Conservation (phyloP, 371 early-diverging fungal species). For the Circinella umbellata region DNA sequence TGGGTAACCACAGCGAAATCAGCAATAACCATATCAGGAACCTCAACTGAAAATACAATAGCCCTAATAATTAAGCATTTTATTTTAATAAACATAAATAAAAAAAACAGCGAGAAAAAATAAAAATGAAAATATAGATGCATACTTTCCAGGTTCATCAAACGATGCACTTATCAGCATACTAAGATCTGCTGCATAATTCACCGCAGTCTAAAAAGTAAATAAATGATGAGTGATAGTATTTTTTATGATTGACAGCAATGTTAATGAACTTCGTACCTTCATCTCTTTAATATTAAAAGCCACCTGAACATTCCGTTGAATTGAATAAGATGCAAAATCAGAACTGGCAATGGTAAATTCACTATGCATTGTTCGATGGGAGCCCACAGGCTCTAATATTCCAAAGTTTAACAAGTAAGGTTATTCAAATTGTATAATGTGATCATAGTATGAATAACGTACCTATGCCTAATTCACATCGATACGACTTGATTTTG, state of each 20-base stretch:
- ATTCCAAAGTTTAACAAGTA: too few species aligned
- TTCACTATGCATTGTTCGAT: conserved; percentile 22
- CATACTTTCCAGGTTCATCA: conserved; percentile 25
- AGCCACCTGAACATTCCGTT: conserved; percentile 13
- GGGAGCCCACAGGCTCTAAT: background rate
- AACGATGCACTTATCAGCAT: conserved; percentile 15
- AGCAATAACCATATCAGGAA: conserved; percentile 18
- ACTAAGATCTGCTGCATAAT: conserved; percentile 18
- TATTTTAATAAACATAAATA: background rate
- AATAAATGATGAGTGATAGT: background rate
- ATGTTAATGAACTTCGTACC: background rate
- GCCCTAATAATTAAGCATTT: conserved; percentile 10
- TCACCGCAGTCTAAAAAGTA: conserved; percentile 19
- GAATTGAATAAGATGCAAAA: conserved; percentile 17
- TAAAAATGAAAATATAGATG: background rate
- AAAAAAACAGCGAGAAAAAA: too few species aligned
- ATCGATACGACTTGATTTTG: conserved; percentile 21
- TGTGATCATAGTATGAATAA: too few species aligned
- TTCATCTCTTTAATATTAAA: conserved; percentile 28
- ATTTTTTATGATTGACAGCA: background rate
- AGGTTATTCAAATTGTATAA: too few species aligned
- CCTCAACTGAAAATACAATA: conserved; percentile 17
- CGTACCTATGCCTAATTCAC: background rate
- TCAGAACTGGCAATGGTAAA: conserved; percentile 23
- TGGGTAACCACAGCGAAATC: conserved; percentile 25